A percentile compares a stretch with the other conserved stretches of the same genome.
These are phyloP conservation scores for Paramecium bursaria DNA, from an alignment of 73 alveolate species.

Conservation along the genomic window DNA sequence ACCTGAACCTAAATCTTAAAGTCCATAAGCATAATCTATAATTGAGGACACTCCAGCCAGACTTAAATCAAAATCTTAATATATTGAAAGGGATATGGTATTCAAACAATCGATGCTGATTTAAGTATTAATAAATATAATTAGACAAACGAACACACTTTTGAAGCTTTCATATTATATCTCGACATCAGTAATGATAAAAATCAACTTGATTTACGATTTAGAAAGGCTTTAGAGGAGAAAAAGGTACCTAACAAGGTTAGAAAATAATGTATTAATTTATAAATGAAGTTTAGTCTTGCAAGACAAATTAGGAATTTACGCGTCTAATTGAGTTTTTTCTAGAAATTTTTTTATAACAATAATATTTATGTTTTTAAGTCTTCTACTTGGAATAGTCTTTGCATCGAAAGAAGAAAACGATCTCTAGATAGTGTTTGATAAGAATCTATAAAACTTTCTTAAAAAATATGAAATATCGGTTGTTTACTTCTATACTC, in stretches of 20 bases:
- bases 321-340: too few relatives aligned
- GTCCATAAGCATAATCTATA: neutral
- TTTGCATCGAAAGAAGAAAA: constrained; percentile 58
- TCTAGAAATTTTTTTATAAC: too few relatives aligned
- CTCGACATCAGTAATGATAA: constrained; percentile 40
- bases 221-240: constrained; percentile 47
- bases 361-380: too few relatives aligned
- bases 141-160: constrained; percentile 19
- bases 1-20: neutral
- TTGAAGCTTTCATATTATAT: constrained; percentile 22
- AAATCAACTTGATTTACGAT: constrained; percentile 22
- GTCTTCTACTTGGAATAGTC: too few relatives aligned
- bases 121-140: too few relatives aligned
- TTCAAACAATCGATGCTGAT: neutral
- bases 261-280: constrained; percentile 17
- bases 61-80: constrained; percentile 31
- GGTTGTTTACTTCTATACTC: constrained; percentile 45
- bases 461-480: constrained; percentile 20
- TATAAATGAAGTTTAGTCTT: too few relatives aligned
- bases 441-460: constrained; percentile 29
- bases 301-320: too few relatives aligned
- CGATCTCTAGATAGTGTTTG: constrained; percentile 20
- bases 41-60: constrained; percentile 24
- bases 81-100: neutral
- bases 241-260: constrained; percentile 19